Percentiles rank a stretch among this genome's conserved stretches.
Evolutionary conservation across 805 yeast species (phyloP).

Genomic region (Zygoascus tannicola): DNA sequence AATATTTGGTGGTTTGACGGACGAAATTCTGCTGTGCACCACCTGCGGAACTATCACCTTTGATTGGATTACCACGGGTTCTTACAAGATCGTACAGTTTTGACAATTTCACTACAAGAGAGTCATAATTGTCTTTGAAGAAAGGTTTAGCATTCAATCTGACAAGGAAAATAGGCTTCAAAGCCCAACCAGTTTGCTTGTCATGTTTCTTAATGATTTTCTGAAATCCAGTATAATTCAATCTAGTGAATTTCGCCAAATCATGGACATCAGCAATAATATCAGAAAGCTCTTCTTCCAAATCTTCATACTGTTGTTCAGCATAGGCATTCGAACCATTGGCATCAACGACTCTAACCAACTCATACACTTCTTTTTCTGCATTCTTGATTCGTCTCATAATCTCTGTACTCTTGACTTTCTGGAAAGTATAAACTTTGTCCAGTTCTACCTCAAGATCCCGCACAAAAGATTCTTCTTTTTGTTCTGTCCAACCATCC

Average conservation of each 20-base stretch:
- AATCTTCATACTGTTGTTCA: constrained; percentile 60
- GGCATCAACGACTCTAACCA: constrained; percentile 47
- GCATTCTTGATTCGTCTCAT: constrained; percentile 75
- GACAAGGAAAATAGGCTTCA: constrained; percentile 89
- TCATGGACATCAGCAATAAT: constrained; percentile 97
- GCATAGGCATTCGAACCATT: constrained; percentile 35
- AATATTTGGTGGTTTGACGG: constrained; percentile 95
- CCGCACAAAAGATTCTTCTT: constrained; percentile 75
- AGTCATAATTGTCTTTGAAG: constrained; percentile 90
- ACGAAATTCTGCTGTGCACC: constrained; percentile 97
- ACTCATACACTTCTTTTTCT: constrained; percentile 60
- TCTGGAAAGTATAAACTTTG: constrained; percentile 86
- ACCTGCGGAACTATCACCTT: constrained; percentile 96
- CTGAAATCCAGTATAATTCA: constrained; percentile 95
- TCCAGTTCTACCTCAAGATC: constrained; percentile 76
- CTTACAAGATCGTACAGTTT: constrained; percentile 85
- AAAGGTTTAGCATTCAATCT: constrained; percentile 90
- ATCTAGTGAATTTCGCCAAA: constrained; percentile 82
- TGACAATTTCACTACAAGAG: constrained; percentile 78
- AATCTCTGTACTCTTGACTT: constrained; percentile 79
- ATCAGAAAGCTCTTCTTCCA: constrained; percentile 71
- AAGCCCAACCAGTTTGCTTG: constrained; percentile 67
- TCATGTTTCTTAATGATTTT: constrained; percentile 96
- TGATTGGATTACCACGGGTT: constrained; percentile 90
- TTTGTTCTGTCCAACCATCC: constrained; percentile 64